These are phyloP conservation scores for Mycosarcoma mackinlayi DNA, from an alignment of 1,284 basidiomycete genomes.

Conservation along the genomic window DNA sequence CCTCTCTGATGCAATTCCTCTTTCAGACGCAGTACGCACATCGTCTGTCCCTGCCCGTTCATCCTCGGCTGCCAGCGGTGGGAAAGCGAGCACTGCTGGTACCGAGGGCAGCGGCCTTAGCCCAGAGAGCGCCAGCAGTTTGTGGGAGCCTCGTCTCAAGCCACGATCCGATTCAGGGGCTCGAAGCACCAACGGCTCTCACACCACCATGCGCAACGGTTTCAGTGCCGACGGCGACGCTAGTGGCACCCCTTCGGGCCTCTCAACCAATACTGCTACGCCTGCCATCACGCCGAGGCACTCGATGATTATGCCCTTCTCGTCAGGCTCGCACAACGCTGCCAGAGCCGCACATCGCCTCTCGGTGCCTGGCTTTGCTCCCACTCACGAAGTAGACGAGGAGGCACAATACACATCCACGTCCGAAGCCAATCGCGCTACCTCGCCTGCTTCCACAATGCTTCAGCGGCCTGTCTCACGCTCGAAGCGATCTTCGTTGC, in stretches of 20 bases:
- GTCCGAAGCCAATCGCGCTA: slow-evolving; percentile 10
- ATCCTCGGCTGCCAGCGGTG: slow-evolving; percentile 46
- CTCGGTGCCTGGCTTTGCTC: slow-evolving; percentile 36
- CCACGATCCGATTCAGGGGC: slow-evolving; percentile 22
- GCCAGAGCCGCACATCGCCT: slow-evolving; percentile 19
- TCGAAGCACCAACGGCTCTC: slow-evolving; percentile 3
- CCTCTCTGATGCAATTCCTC: slow-evolving; percentile 4
- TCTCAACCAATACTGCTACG: slow-evolving; percentile 48
- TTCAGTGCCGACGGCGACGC: not conserved
- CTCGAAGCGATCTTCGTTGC: slow-evolving; percentile 26
- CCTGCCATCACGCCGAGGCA: slow-evolving; percentile 48
- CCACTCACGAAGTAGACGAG: slow-evolving; percentile 28
- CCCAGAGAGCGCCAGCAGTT: slow-evolving; percentile 40
- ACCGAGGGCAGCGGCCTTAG: slow-evolving; percentile 52
- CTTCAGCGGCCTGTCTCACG: slow-evolving; percentile 17
- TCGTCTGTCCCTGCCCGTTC: slow-evolving; percentile 22
- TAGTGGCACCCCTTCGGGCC: slow-evolving; percentile 18
- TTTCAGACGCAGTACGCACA: slow-evolving; percentile 2
- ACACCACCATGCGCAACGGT: slow-evolving; percentile 7
- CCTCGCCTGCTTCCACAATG: slow-evolving; percentile 16
- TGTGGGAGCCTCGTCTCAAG: slow-evolving; percentile 55
- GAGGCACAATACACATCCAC: slow-evolving; percentile 5
- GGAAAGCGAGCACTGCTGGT: slow-evolving; percentile 36
- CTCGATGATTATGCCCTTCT: slow-evolving; percentile 24
- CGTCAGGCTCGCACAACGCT: slow-evolving; percentile 17